These are phyloP conservation scores for Rhypophila decipiens DNA, from an alignment of 495 filamentous ascomycete genomes.

Conservation along the genomic window DNA sequence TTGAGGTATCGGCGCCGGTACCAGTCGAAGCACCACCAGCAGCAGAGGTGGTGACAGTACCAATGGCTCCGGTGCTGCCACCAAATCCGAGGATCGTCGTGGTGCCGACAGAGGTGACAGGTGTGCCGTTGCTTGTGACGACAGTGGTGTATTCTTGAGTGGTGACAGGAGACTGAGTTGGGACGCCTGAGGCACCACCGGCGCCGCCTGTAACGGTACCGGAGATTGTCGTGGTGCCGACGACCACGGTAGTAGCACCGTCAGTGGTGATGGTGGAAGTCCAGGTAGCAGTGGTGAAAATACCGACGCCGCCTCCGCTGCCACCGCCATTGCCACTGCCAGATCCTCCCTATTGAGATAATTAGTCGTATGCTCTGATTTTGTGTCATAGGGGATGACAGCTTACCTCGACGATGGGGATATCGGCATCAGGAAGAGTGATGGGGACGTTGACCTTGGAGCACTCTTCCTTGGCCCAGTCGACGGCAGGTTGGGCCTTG, in stretches of 20 bases:
- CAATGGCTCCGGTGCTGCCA: conserved; percentile 14
- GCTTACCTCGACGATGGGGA: neutral
- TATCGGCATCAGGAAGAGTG: conserved; percentile 21
- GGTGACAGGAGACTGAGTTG: conserved; percentile 22
- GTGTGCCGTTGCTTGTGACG: conserved; percentile 15
- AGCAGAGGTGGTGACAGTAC: conserved; percentile 6
- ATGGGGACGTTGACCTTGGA: conserved; percentile 11
- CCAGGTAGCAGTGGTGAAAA: conserved; percentile 3
- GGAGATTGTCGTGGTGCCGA: conserved; percentile 20
- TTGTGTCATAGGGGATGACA: too few relatives aligned
- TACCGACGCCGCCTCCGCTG: neutral
- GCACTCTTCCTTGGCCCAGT: conserved; percentile 30
- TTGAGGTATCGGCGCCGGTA: conserved; percentile 1
- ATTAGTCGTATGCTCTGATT: too few relatives aligned
- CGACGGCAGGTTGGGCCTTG: conserved; percentile 24
- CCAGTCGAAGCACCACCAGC: conserved; percentile 8
- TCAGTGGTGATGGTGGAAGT: conserved; percentile 18
- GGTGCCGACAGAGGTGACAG: conserved; percentile 17
- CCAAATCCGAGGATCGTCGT: conserved; percentile 13
- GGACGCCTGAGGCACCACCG: conserved; percentile 12
- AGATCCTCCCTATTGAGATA: too few relatives aligned
- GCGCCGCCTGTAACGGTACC: conserved; percentile 15
- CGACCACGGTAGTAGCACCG: conserved; percentile 23
- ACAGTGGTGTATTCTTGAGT: conserved; percentile 28
- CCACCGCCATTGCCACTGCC: conserved; percentile 1